A percentile compares a stretch with the other conserved stretches of the same genome.
Evolutionary conservation across 225 moss, liverwort and hornwort genomes (phyloP).

Genomic region (Neckera pumila): DNA sequence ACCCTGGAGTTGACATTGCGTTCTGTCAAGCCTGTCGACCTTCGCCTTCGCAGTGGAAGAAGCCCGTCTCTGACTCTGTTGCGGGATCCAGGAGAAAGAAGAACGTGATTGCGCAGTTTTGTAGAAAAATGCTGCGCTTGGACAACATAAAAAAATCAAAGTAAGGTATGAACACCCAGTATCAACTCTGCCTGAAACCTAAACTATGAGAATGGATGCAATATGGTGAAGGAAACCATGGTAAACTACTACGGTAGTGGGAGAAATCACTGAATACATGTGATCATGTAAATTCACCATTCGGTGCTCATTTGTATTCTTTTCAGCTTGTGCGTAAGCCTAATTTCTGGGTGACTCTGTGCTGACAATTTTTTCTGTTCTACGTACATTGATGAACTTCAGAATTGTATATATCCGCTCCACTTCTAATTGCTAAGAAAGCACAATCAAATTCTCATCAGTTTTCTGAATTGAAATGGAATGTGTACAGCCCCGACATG

Average conservation of each 20-base stretch:
- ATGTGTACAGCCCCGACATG: neutral
- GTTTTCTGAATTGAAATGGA: neutral
- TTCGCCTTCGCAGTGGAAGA: slow-evolving; percentile 9
- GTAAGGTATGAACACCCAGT: neutral
- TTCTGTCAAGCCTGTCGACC: slow-evolving; percentile 43
- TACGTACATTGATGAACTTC: neutral
- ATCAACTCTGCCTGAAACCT: neutral
- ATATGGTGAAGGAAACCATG: neutral
- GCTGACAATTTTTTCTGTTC: neutral
- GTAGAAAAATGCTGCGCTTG: slow-evolving; percentile 20
- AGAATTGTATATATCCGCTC: neutral
- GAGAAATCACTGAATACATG: neutral
- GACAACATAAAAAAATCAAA: slow-evolving; percentile 5
- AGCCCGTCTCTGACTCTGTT: neutral
- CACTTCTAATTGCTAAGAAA: too few species aligned
- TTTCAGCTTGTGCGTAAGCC: neutral
- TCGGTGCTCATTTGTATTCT: neutral
- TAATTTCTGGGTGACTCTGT: neutral
- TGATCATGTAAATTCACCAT: neutral
- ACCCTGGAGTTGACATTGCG: slow-evolving; percentile 20
- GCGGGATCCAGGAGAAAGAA: slow-evolving; percentile 6
- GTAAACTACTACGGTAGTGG: neutral
- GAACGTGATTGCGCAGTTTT: slow-evolving; percentile 13
- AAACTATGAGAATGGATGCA: neutral
- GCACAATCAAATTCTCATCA: too few species aligned